A percentile compares a stretch with the other conserved stretches of the same genome.
These are phyloP conservation scores for Phytophthora pseudosyringae DNA, from an alignment of 352 stramenopile species.

Conservation along the genomic window DNA sequence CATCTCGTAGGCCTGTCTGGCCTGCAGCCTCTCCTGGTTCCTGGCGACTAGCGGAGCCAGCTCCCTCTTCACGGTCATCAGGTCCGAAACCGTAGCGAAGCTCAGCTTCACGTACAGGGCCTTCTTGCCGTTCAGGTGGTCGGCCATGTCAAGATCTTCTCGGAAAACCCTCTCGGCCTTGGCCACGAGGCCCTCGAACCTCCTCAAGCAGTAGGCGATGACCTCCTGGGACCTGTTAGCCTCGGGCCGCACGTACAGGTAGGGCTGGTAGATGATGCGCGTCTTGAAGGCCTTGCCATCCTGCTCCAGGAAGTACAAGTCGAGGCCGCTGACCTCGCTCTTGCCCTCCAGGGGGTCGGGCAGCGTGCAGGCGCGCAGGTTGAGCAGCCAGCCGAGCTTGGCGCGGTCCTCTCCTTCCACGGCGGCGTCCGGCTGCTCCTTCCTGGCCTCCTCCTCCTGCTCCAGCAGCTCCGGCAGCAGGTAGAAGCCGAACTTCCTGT, in stretches of 20 bases:
- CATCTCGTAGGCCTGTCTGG: slow-evolving; percentile 74
- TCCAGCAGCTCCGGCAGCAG: slow-evolving; percentile 67
- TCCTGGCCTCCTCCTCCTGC: slow-evolving; percentile 44
- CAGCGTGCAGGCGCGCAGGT: slow-evolving; percentile 67
- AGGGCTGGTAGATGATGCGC: slow-evolving; percentile 95
- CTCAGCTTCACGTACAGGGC: slow-evolving; percentile 91
- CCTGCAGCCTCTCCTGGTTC: slow-evolving; percentile 70
- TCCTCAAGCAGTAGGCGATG: slow-evolving; percentile 78
- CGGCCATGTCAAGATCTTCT: slow-evolving; percentile 92
- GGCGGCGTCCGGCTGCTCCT: slow-evolving; percentile 17
- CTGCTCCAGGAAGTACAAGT: slow-evolving; percentile 96
- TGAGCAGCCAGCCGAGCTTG: slow-evolving; percentile 77
- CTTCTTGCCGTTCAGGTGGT: slow-evolving; percentile 90
- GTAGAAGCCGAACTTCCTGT: slow-evolving; percentile 73
- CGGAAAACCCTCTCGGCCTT: slow-evolving; percentile 75
- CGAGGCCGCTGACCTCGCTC: slow-evolving; percentile 89
- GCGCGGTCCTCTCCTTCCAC: slow-evolving; percentile 22
- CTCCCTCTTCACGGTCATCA: slow-evolving; percentile 73
- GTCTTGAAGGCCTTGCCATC: slow-evolving; percentile 96
- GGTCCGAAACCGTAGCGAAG: slow-evolving; percentile 83
- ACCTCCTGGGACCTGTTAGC: slow-evolving; percentile 72
- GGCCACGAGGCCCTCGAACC: slow-evolving; percentile 89
- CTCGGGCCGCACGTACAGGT: slow-evolving; percentile 95
- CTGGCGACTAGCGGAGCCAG: slow-evolving; percentile 64
- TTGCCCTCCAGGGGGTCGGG: slow-evolving; percentile 64